Conservation (phyloP, 208 protist genomes). For the Trypanosoma avium region DNA sequence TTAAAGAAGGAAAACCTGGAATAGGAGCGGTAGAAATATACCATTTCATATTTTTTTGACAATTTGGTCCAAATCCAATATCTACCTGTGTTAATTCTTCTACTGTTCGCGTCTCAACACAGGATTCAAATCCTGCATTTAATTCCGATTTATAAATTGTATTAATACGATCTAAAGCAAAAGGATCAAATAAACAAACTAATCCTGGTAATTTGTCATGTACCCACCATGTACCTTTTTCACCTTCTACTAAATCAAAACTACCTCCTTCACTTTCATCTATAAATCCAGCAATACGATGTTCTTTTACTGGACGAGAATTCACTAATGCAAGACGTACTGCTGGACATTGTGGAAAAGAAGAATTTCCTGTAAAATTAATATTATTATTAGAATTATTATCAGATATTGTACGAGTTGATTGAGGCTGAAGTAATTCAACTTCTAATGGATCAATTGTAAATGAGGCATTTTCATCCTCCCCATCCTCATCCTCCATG, state of each 20-base stretch:
- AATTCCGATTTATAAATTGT: constrained; percentile 29
- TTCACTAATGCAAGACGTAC: constrained; percentile 21
- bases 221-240: constrained; percentile 33
- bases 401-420: background rate
- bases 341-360: constrained; percentile 4
- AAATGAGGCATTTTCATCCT: constrained; percentile 19
- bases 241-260: constrained; percentile 60
- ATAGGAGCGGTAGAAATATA: constrained; percentile 29
- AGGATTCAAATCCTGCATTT: background rate
- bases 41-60: constrained; percentile 20
- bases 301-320: constrained; percentile 22
- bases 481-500: constrained; percentile 22
- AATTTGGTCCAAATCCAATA: constrained; percentile 20
- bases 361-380: background rate
- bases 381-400: too few species aligned
- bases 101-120: constrained; percentile 4
- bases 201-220: constrained; percentile 36
- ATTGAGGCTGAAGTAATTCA: constrained; percentile 39
- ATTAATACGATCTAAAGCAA: constrained; percentile 35
- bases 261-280: constrained; percentile 64
- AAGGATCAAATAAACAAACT: constrained; percentile 42
- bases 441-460: constrained; percentile 45
- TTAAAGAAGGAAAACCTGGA: constrained; percentile 22
- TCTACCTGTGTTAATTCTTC: constrained; percentile 25
- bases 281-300: constrained; percentile 26